Evolutionary conservation across 1,139 yeast genomes (phyloP), one percentile per base, ranked within the genome.

Genomic region (Saccharomyces hybrid): DNA sequence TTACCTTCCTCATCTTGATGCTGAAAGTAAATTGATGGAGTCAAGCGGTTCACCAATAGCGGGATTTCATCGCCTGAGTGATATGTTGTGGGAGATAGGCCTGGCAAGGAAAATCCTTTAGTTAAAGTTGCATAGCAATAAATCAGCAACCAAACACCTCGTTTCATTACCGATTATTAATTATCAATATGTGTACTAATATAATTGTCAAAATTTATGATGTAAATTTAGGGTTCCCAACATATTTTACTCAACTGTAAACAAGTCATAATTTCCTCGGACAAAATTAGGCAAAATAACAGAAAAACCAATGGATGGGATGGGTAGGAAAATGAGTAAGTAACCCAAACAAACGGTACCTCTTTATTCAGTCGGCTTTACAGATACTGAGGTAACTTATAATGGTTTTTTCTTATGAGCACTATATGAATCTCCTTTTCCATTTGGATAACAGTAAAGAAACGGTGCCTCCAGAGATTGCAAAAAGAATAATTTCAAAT

Each of bases 11-110:
- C 68, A 31, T 67, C 67, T 46, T 58, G 58, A 55, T 64, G 70
- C 54, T 68, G 66, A 51, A 65, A 82, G 63, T 77, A 81, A 68
- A 81, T 76, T 1, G 89, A 80, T 3, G 97, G 97, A 0, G 97
- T 88, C 64, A 93, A 79, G 65, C 90, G 95, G 69, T 93, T 93
- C 48, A 93, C 99, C 55, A 85, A 74, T 55, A 93, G 74, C 5
- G 95, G 91, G 52, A 93, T 84, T 2, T 65, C 63, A 54, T 90
- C 95, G 52, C 85, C 90, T 58, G 79, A 75, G 51, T 79, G 77
- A 68, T 91, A 93, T 56, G 91, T 86, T 1, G 95, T 87, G 20
- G 99, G 98, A 0, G 97, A 95, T 31, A 90, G 95, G 11, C 98
- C 98, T 0, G 98, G 98, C 58, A 93, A 76, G 69, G 91, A 91